Base-by-base conservation (phyloP, 164 flowering plant genomes). In the Euptelea pleiosperma region DNA sequence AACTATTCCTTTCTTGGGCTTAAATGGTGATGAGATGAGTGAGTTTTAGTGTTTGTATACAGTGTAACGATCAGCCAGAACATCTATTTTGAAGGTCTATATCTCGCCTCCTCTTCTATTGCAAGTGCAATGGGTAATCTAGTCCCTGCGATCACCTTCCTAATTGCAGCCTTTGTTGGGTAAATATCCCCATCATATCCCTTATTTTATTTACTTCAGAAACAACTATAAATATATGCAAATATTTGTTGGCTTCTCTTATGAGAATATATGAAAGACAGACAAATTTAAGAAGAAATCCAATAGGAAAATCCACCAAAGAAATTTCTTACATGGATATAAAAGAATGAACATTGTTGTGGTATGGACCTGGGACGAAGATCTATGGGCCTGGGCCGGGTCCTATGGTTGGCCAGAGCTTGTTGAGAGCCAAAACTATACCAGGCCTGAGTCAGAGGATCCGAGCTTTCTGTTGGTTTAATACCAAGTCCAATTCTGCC, bases 61-160 rank as follows among this genome's bases (percentile, higher is more conserved):
- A 85, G 91, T 2, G 76, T 86, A 3, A 75, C 85, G 12, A 36
- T 77, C 4, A 77, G 75, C 60, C 91, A 80, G 60, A 86, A 79
- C 57, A 35, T 73, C 1, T 86, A 75, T 42, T 75, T 71, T 52
- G 74, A 79, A 65, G 91, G 91, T 2, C 53, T 89, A 19, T 80
- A 73, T 68, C 59, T 79, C 22, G 79, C 89, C 21, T 84, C 89
- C 19, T 81, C 96, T 12, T 67, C 91, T 0, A 63, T 69, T 9
- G 91, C 82, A 16, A 79, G 82, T 46, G 87, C 91, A 15, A 76
- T 77, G 75, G 59, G 59, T 14, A 86, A 86, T 63, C 72, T 85
- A 4, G 44, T 85, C 31, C 96, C 94, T 26, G 90, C 86, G 18
- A 49, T 88, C 65, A 87, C 88, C 40, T 81, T 86, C 64, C 16